Conservation (phyloP, 2,329 filamentous ascomycete species). For the Alternaria ethzedia region DNA sequence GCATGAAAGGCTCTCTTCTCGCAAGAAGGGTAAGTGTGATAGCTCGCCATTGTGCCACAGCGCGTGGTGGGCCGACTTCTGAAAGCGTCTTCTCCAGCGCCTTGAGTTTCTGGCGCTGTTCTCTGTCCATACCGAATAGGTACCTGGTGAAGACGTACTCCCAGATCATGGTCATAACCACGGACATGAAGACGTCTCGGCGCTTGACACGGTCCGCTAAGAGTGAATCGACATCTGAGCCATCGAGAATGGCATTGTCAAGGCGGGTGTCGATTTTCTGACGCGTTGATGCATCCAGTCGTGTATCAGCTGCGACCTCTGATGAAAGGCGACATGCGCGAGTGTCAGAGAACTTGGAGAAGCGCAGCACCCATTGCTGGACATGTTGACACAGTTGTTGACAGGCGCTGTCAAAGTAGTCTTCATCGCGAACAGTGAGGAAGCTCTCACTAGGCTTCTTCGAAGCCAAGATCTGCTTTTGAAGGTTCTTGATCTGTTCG, state of each 20-base stretch:
- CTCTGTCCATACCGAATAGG: conserved; percentile 97
- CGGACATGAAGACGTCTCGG: conserved; percentile 96
- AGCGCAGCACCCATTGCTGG: conserved; percentile 96
- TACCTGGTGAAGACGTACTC: conserved; percentile 98
- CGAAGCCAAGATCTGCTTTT: conserved; percentile 65
- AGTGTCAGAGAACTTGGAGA: conserved; percentile 97
- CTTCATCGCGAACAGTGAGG: conserved; percentile 82
- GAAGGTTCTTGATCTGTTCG: conserved; percentile 65
- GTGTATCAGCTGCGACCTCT: conserved; percentile 73
- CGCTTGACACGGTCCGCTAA: conserved; percentile 86
- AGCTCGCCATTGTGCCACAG: conserved; percentile 97
- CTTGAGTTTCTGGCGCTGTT: conserved; percentile 97
- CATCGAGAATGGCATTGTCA: conserved; percentile 93
- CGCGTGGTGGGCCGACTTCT: conserved; percentile 81
- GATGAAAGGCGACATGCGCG: conserved; percentile 81
- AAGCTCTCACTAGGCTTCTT: conserved; percentile 70
- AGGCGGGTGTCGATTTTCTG: conserved; percentile 93
- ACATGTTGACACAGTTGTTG: conserved; percentile 95
- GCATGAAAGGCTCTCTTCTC: conserved; percentile 77
- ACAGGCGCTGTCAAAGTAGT: conserved; percentile 93
- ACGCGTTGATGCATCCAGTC: conserved; percentile 41
- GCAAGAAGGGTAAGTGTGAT: conserved; percentile 90
- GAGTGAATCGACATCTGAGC: conserved; percentile 88
- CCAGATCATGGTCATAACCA: conserved; percentile 99
- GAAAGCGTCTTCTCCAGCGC: conserved; percentile 87